phyloP scores from a whole-genome alignment of 306 rosid species.

The Inga laurina region DNA sequence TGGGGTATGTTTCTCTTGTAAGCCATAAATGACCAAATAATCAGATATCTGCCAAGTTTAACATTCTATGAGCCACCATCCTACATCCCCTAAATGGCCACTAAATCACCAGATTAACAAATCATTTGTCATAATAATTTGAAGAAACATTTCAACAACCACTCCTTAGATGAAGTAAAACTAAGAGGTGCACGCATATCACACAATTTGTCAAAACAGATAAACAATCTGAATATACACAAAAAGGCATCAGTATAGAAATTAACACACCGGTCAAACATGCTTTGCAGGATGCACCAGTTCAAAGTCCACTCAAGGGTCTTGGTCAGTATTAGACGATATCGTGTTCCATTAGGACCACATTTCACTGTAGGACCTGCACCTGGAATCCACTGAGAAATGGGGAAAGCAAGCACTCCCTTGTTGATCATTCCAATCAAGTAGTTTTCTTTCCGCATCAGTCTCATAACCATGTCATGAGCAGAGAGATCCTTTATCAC shows the following conservation, averaged over 20 bases:
- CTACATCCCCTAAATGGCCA: constrained; percentile 15
- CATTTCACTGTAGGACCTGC: constrained; percentile 74
- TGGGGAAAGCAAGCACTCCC: constrained; percentile 91
- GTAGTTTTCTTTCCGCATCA: constrained; percentile 98
- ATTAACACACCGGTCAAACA: constrained; percentile 88
- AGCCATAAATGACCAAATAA: not conserved
- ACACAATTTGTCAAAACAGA: constrained; percentile 9
- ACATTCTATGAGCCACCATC: not conserved
- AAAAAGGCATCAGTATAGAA: constrained; percentile 6
- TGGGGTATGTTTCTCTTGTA: not conserved
- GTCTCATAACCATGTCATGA: constrained; percentile 87
- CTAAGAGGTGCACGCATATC: not conserved
- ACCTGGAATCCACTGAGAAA: constrained; percentile 89
- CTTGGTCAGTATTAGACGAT: constrained; percentile 75
- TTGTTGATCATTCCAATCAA: constrained; percentile 93
- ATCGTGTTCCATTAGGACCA: constrained; percentile 49
- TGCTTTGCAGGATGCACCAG: constrained; percentile 98
- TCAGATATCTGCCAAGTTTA: not conserved
- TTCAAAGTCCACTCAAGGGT: constrained; percentile 97
- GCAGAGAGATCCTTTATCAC: constrained; percentile 88
- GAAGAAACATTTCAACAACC: not conserved
- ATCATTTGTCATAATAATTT: not conserved
- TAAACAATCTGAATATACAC: not conserved
- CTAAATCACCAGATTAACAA: constrained; percentile 15
- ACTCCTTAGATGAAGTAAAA: constrained; percentile 12